These are phyloP conservation scores for Aspergillus thermomutatus DNA, from an alignment of 2,329 filamentous ascomycete genomes.

Conservation along the genomic window DNA sequence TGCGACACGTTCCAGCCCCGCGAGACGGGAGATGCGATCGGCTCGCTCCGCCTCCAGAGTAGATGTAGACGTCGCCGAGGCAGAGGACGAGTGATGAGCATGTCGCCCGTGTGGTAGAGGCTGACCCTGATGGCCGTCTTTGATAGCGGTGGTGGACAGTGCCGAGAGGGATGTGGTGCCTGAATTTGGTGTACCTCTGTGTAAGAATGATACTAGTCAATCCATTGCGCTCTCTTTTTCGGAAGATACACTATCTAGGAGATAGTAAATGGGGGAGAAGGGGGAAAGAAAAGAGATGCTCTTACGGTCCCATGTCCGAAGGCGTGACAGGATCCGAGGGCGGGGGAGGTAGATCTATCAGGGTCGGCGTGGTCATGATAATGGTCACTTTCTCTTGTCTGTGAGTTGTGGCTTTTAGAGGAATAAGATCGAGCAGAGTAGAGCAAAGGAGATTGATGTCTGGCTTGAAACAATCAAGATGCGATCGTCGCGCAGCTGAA, in stretches of 20 bases:
- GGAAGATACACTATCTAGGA: constrained; percentile 2
- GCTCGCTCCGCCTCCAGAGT: constrained; percentile 88
- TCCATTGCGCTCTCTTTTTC: not conserved
- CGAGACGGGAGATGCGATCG: constrained; percentile 90
- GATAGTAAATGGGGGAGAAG: constrained; percentile 8
- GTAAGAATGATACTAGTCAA: constrained; percentile 15
- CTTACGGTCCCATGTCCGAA: constrained; percentile 80
- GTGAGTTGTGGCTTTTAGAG: not conserved
- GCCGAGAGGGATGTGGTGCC: constrained; percentile 88
- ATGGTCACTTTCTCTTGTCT: not conserved
- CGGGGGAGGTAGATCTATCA: constrained; percentile 81
- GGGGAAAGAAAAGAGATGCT: constrained; percentile 19
- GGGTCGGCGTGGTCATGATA: constrained; percentile 54
- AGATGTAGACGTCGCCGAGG: constrained; percentile 58
- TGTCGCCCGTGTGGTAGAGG: constrained; percentile 58
- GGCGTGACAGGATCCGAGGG: constrained; percentile 81
- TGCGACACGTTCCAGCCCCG: constrained; percentile 83
- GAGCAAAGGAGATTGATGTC: not conserved
- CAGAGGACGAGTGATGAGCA: constrained; percentile 54
- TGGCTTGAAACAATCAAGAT: not conserved
- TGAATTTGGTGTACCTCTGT: constrained; percentile 86
- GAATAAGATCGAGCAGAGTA: not conserved
- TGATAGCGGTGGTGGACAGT: constrained; percentile 90
- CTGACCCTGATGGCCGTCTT: constrained; percentile 88
- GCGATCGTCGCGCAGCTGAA: not conserved